Evolutionary conservation across 2,329 filamentous ascomycete species (phyloP).

Genomic region (Fusarium newnesense): DNA sequence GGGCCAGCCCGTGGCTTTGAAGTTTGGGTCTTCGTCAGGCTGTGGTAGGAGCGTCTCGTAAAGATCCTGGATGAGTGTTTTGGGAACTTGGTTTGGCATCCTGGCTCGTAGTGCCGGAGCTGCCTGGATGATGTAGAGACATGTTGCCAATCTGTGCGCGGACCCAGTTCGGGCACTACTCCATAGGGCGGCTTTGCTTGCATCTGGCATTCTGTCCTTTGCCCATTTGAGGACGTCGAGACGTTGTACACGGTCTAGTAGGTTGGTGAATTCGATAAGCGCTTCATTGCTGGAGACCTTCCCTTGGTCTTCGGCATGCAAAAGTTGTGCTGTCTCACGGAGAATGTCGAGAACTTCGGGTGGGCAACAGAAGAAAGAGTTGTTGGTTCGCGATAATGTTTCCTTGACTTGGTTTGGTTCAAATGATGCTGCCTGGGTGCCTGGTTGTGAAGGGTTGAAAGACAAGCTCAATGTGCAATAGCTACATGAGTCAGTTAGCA

Average conservation of each 20-base stretch:
- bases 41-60: constrained; percentile 60
- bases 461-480: constrained; percentile 58
- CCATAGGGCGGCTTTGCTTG: constrained; percentile 47
- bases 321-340: constrained; percentile 54
- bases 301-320: constrained; percentile 41
- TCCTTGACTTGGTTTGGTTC: constrained; percentile 49
- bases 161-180: constrained; percentile 53
- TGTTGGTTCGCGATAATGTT: constrained; percentile 52
- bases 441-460: constrained; percentile 50
- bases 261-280: constrained; percentile 42
- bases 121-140: constrained; percentile 58
- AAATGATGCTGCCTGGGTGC: constrained; percentile 45
- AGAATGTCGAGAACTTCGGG: constrained; percentile 56
- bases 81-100: constrained; percentile 31
- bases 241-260: constrained; percentile 50
- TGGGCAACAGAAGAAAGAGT: constrained; percentile 60
- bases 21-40: constrained; percentile 59
- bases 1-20: constrained; percentile 67
- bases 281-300: constrained; percentile 38
- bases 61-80: constrained; percentile 55
- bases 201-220: constrained; percentile 47
- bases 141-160: constrained; percentile 55
- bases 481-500: constrained; percentile 34
- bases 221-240: constrained; percentile 56
- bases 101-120: constrained; percentile 43